Base-by-base conservation (phyloP, 2,329 filamentous ascomycete species). In the Cytospora leucostoma region DNA sequence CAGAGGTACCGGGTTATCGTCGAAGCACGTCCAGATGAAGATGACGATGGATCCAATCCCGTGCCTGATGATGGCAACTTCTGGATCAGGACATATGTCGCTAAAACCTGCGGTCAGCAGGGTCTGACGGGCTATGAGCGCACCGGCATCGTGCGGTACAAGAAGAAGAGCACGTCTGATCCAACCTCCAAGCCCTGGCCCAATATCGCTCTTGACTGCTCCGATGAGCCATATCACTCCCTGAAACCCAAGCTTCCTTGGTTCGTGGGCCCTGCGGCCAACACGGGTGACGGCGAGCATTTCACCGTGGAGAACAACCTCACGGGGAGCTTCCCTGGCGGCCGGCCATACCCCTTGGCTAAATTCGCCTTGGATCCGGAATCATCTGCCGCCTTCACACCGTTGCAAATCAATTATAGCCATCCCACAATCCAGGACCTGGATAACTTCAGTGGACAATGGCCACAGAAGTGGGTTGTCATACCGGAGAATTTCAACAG, bases 381-480 rank as follows among this genome's bases (percentile, higher is more conserved):
- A 67, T 74, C 19, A 11, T 55, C 27, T 67, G 76, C 44, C 70
- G 70, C 64, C 68, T 56, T 70, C 52, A 67, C 66, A 4, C 75
- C 74, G 32, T 78, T 79, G 70, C 72, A 77, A 27, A 77, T 72
- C 8, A 71, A 80, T 68, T 80, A 76, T 70, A 78, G 73, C 2
- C 76, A 79, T 55, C 76, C 78, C 44, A 75, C 78, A 2, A 79
- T 77, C 68, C 69, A 67, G 17, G 59, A 69, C 12, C 38, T 68
- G 8, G 62, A 64, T 19, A 62, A 66, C 17, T 49, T 49, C 15
- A 65, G 59, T 8, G 56, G 56, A 0, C 52, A 61, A 7, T 67
- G 66, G 66, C 66, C 66, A 0, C 8, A 33, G 3, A 61, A 63
- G 13, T 67, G 67, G 67, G 65, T 65, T 0, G 63, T 68, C 2